Evolutionary conservation across 495 filamentous ascomycete species (phyloP), one percentile per base, ranked within the genome.

Genomic region (Delitschia confertaspora): DNA sequence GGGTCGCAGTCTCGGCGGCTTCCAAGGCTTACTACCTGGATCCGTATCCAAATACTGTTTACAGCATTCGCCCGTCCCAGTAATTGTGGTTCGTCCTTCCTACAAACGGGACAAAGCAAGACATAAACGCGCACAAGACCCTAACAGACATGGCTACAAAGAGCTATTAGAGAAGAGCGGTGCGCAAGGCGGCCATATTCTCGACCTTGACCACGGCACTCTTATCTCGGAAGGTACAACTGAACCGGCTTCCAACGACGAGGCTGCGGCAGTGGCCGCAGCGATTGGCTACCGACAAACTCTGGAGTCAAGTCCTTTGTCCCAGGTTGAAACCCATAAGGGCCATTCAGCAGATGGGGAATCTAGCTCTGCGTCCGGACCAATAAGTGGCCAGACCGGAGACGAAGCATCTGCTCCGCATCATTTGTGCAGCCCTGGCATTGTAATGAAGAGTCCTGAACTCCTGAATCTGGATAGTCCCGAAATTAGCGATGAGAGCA

Each of bases 31-130:
- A n/a, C 73, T 95, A 20, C 83, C 82, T 10, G 91, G 86, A 50
- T 94, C 87, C 0, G 87, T 96, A 42, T 94, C 87, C 20, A 95
- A 95, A 57, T 98, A 93, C 67, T 95, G 91, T 53, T 72, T 95
- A 9, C 89, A 96, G 60, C 85, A 93, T 62, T 94, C 85, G 6
- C 91, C 91, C 1, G 84, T 98, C 14, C 91, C 91, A n/a, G 89
- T 95, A 2, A 86, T 95, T 25, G 93, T 98, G 22, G 91, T 96
- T 26, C 78, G 91, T 1, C 88, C 91, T 34, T 82, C 81, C 19
- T 78, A 85, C 38, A 93, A 95, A 66, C 82, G 91, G 4, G 74
- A 80, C 51, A 94, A 93, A 65, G 93, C 93, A 63, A 95, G 93
- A 62, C 73, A 74, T 47, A 95, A 95, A 67, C 82, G 91, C 21